phyloP scores from a whole-genome alignment of 164 flowering plant genomes.

The Platanus orientalis region DNA sequence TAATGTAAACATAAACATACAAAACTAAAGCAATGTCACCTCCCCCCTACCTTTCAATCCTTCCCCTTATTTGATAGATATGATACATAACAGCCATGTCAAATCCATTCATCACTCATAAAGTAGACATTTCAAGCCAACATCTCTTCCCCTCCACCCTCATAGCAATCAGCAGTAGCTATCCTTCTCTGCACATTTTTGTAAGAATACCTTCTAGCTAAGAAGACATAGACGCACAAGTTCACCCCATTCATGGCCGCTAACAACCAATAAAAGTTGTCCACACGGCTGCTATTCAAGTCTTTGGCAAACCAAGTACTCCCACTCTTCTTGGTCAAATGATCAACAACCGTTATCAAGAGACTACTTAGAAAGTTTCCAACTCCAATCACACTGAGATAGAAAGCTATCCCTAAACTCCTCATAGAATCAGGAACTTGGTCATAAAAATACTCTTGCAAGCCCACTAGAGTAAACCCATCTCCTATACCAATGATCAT shows the following conservation, averaged over 20 bases:
- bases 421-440: slow-evolving; percentile 70
- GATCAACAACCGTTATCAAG: slow-evolving; percentile 45
- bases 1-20: not conserved
- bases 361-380: slow-evolving; percentile 56
- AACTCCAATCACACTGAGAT: too few species aligned
- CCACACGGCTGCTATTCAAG: slow-evolving; percentile 47
- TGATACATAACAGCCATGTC: not conserved
- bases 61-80: not conserved
- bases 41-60: not conserved
- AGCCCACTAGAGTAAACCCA: too few species aligned
- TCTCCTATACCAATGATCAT: too few species aligned
- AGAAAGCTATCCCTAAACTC: slow-evolving; percentile 66
- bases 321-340: slow-evolving; percentile 26
- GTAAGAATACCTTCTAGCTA: slow-evolving; percentile 47
- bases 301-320: slow-evolving; percentile 63
- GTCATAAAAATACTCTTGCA: slow-evolving; percentile 75
- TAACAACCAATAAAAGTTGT: slow-evolving; percentile 62
- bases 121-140: not conserved
- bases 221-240: slow-evolving; percentile 28
- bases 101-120: not conserved
- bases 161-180: slow-evolving; percentile 18
- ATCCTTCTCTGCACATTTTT: slow-evolving; percentile 33
- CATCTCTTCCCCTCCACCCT: slow-evolving; percentile 9
- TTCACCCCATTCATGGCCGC: slow-evolving; percentile 39
- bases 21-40: not conserved